These are phyloP conservation scores for Leucosporidium creatinivorum DNA, from an alignment of 768 basidiomycete species.

Conservation along the genomic window DNA sequence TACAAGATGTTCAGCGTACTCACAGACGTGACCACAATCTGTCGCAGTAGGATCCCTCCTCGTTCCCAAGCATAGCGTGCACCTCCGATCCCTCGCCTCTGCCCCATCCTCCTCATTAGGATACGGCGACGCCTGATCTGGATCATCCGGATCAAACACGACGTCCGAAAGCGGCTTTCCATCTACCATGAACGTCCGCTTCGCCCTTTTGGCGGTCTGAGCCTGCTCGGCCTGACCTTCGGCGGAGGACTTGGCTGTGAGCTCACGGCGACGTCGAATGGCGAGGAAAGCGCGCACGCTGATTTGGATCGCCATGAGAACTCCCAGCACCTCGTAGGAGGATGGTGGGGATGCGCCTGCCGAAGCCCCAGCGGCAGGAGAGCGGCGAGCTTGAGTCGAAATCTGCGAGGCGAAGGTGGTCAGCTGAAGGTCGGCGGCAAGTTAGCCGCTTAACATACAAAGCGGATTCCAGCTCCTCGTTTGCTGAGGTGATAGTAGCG, in stretches of 20 bases:
- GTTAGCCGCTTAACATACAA: slow-evolving; percentile 9
- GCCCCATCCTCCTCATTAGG: slow-evolving; percentile 22
- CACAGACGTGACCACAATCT: slow-evolving; percentile 38
- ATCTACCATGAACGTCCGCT: slow-evolving; percentile 30
- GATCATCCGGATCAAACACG: slow-evolving; percentile 37
- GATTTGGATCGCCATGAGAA: slow-evolving; percentile 36
- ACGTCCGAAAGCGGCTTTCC: slow-evolving; percentile 27
- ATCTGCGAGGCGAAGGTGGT: slow-evolving; percentile 10
- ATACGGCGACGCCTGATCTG: slow-evolving; percentile 28
- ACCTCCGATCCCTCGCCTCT: slow-evolving; percentile 23
- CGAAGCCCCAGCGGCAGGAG: background rate
- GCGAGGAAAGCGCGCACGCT: slow-evolving; percentile 27
- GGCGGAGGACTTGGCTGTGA: slow-evolving; percentile 6
- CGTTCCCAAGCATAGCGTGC: slow-evolving; percentile 37
- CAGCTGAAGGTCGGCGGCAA: background rate
- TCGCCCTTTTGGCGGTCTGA: slow-evolving; percentile 5
- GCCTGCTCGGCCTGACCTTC: slow-evolving; percentile 3
- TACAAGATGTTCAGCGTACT: background rate
- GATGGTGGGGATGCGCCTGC: background rate
- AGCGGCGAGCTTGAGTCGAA: slow-evolving; percentile 27
- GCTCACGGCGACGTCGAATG: slow-evolving; percentile 9
- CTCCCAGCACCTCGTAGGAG: slow-evolving; percentile 38
- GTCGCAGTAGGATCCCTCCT: slow-evolving; percentile 35
- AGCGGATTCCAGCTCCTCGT: slow-evolving; percentile 28
- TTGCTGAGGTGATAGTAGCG: slow-evolving; percentile 37